Evolutionary conservation across 345 rosid genomes (phyloP), one percentile per base, ranked within the genome.

Genomic region (Trapa bicornis): DNA sequence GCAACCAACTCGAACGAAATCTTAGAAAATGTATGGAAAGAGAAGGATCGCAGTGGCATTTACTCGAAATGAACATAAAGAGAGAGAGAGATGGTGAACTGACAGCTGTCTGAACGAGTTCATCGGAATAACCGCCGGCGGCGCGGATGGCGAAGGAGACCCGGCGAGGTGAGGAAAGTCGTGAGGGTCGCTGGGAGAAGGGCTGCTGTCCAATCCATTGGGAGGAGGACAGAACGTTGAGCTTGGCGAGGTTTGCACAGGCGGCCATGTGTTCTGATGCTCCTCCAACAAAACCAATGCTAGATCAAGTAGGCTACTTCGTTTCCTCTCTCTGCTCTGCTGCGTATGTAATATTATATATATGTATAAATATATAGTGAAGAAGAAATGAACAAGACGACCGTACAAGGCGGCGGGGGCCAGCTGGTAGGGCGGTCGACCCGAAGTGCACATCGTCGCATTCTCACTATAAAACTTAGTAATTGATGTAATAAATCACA

Each of bases 71-170:
- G 12, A 32, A 15, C 10, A 33, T 22, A 22, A 37, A 16, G 52
- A 67, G 38, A 4, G 22, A 60, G 33, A 9, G 11, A 22, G 62
- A 0, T 57, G 2, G 68, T 43, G 45, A 66, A 84, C 91, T 83
- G 68, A 93, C 98, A 58, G 98, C 94, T 70, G 97, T 94, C 73
- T 85, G 66, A 69, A 94, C 81, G 79, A 94, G 99, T 78, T 94
- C 99, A 64, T 91, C 96, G 69, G 89, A 70, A 82, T 86, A 91
- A 70, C 91, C 65, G 22, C 74, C 66, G 68, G 96, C 92, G 71
- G 96, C 92, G 71, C 97, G 91, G 85, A 91, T 86, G 78, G 89
- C 80, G 65, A 87, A 67, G 74, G 86, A 78, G 82, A 85, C 79
- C 1, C 93, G 88, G 81, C 87, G 79, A 76, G 84, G 65, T 37